Conservation (phyloP, 2,329 filamentous ascomycete species). For the Trichoderma guizhouense region DNA sequence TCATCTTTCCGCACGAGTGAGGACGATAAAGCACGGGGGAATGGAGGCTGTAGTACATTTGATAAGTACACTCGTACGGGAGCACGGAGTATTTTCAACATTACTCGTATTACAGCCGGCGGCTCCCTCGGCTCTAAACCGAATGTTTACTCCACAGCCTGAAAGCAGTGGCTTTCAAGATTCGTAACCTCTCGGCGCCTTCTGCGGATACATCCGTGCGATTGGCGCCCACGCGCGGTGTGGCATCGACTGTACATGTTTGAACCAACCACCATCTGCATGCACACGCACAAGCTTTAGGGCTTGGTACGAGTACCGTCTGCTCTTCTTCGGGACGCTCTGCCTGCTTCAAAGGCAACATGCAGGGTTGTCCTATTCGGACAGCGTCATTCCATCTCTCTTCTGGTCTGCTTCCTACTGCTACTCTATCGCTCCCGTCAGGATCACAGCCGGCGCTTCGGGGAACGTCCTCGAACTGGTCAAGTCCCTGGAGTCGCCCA, state of each 20-base stretch:
- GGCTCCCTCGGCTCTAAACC: conserved; percentile 39
- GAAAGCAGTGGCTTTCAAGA: conserved; percentile 20
- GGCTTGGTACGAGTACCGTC: conserved; percentile 10
- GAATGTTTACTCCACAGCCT: conserved; percentile 29
- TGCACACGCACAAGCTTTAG: conserved; percentile 19
- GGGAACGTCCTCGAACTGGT: conserved; percentile 30
- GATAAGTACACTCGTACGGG: neutral
- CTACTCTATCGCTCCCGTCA: conserved; percentile 13
- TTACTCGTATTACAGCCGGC: conserved; percentile 24
- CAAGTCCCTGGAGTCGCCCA: conserved; percentile 23
- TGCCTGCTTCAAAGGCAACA: conserved; percentile 24
- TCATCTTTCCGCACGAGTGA: neutral
- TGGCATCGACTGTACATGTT: conserved; percentile 22
- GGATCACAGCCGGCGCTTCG: conserved; percentile 27
- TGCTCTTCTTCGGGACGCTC: neutral
- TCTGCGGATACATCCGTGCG: conserved; percentile 34
- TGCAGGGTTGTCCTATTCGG: conserved; percentile 23
- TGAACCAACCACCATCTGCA: conserved; percentile 25
- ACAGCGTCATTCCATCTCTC: neutral
- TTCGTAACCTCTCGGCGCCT: conserved; percentile 32
- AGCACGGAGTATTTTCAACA: neutral
- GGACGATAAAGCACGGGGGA: neutral
- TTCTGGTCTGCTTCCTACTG: neutral
- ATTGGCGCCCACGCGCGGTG: conserved; percentile 33
- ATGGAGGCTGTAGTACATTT: neutral